Conservation (phyloP, 2,329 filamentous ascomycete species). For the Cercospora zeae-maydis region DNA sequence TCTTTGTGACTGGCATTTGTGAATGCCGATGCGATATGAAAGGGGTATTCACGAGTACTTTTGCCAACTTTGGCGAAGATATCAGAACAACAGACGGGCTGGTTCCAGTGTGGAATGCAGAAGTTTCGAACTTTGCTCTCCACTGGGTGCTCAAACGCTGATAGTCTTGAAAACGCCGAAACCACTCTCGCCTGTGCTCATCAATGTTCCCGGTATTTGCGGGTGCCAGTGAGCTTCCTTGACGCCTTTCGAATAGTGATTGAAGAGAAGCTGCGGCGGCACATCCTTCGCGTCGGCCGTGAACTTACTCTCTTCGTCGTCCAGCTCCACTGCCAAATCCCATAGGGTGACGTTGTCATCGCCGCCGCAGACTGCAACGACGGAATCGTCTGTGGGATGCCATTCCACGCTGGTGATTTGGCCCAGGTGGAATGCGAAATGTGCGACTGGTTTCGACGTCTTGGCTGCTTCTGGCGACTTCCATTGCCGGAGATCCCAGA, state of each 20-base stretch:
- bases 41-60: neutral
- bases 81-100: neutral
- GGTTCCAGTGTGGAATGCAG: neutral
- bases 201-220: conserved; percentile 83
- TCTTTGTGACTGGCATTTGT: neutral
- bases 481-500: conserved; percentile 96
- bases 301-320: conserved; percentile 93
- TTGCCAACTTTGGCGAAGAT: neutral
- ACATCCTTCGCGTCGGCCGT: conserved; percentile 84
- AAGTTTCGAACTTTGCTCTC: neutral
- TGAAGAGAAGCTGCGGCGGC: conserved; percentile 89
- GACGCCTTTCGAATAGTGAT: conserved; percentile 90
- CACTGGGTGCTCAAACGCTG: conserved; percentile 32
- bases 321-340: conserved; percentile 94
- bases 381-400: conserved; percentile 96
- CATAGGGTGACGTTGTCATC: conserved; percentile 94
- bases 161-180: conserved; percentile 58
- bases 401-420: conserved; percentile 95
- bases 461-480: conserved; percentile 55
- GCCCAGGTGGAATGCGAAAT: conserved; percentile 92
- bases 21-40: neutral
- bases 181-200: conserved; percentile 82
- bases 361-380: conserved; percentile 84
- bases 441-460: conserved; percentile 75
- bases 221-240: conserved; percentile 98